Evolutionary conservation across 106 monocot species (phyloP).

Genomic region (Acanthochlamys bracteata): DNA sequence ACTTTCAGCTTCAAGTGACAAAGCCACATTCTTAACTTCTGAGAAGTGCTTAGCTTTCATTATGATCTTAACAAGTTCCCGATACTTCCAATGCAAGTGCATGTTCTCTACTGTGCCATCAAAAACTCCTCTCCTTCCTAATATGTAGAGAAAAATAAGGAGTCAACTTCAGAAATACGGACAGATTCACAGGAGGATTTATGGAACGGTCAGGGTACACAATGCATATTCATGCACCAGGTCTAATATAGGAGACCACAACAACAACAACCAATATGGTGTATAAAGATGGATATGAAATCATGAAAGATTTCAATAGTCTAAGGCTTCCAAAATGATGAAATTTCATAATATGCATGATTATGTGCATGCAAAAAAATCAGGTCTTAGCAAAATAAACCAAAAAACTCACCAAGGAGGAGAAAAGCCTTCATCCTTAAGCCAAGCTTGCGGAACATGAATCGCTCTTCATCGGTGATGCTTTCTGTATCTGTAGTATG

Average conservation of each 20-base stretch:
- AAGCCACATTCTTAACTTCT: slow-evolving; percentile 61
- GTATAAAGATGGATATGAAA: too few species aligned
- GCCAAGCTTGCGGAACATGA: slow-evolving; percentile 97
- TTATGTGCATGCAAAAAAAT: too few species aligned
- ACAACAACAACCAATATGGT: too few species aligned
- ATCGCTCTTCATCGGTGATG: slow-evolving; percentile 94
- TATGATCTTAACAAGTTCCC: slow-evolving; percentile 84
- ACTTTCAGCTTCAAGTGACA: slow-evolving; percentile 94
- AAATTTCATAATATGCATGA: neutral
- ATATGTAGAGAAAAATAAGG: slow-evolving; percentile 3
- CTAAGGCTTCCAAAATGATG: too few species aligned
- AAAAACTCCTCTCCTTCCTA: slow-evolving; percentile 96
- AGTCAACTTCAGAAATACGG: neutral
- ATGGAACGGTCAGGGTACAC: too few species aligned
- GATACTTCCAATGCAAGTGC: slow-evolving; percentile 99
- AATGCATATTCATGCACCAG: too few species aligned
- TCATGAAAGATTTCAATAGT: too few species aligned
- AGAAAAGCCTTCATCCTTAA: slow-evolving; percentile 98
- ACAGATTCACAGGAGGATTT: neutral
- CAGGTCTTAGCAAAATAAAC: too few species aligned
- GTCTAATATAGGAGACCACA: too few species aligned
- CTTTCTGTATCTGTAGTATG: slow-evolving; percentile 40
- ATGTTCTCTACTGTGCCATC: slow-evolving; percentile 98
- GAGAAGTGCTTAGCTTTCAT: slow-evolving; percentile 70
- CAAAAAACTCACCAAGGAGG: slow-evolving; percentile 64